These are phyloP conservation scores for Eucalyptus marginata DNA, from an alignment of 345 rosid genomes.

Conservation along the genomic window DNA sequence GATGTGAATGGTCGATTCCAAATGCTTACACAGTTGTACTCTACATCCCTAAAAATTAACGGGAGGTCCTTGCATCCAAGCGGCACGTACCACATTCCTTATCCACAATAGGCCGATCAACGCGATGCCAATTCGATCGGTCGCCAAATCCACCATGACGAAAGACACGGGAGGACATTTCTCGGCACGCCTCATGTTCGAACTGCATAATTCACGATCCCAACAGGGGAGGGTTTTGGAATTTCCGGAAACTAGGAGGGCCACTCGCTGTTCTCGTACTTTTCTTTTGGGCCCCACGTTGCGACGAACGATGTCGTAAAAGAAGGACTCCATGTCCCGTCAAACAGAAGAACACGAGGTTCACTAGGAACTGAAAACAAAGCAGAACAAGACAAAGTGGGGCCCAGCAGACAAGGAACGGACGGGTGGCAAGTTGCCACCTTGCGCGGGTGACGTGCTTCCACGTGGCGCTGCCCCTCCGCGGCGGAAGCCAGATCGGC, in stretches of 20 bases:
- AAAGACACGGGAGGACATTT: not conserved
- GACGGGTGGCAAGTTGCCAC: not conserved
- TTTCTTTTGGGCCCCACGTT: not conserved
- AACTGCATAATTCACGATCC: not conserved
- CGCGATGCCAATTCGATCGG: not conserved
- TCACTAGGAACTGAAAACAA: not conserved
- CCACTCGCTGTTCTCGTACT: not conserved
- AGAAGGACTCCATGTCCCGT: not conserved
- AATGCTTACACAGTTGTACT: fast-evolving
- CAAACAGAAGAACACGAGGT: not conserved
- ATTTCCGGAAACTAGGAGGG: not conserved
- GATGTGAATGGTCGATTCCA: fast-evolving
- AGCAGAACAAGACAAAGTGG: not conserved
- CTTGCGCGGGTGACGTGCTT: not conserved
- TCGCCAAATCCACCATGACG: not conserved
- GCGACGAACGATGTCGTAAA: not conserved
- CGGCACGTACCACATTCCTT: not conserved
- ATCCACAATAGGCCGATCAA: not conserved
- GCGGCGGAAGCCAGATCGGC: too few species aligned
- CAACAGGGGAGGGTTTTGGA: not conserved
- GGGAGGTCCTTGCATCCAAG: fast-evolving
- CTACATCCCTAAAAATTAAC: not conserved
- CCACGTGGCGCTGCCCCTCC: not conserved
- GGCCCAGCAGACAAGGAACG: not conserved
- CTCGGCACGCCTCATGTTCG: not conserved